Base-by-base conservation (phyloP, 2,329 filamentous ascomycete species). In the Talaromyces atroroseus region DNA sequence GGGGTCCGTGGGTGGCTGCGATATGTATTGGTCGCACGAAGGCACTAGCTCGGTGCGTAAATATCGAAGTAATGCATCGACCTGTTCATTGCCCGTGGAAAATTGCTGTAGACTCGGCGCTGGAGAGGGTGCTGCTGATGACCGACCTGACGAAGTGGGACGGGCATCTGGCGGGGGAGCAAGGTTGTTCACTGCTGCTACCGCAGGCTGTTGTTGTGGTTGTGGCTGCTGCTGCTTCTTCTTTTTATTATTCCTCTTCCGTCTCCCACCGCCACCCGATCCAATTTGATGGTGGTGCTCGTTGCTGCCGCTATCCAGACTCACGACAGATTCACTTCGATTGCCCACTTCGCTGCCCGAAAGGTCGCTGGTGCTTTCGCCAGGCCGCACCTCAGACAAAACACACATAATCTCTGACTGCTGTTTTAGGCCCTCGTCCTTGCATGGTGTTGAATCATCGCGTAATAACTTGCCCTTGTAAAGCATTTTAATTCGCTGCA, bases 401-500 rank as follows among this genome's bases (percentile, higher is more conserved):
- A 78, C 75, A 52, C 73, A 76, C 54, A 76, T 63, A 49, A 79
- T 69, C 61, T 77, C 73, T 3, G 75, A 78, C 51, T 78, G 71
- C 59, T 79, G 76, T 60, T 78, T 78, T 36, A 79, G 65, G 16
- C 75, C 73, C 57, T 77, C 75, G 36, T 69, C 63, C 58, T 71
- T 73, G 56, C 76, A 74, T 10, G 72, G 63, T 42, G 61, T 60
- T 5, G 61, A 54, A 61, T 79, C 71, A 58, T 77, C 66, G 53
- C 73, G 74, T 49, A 79, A 63, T 36, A 76, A 59, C 29, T 70
- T 72, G 24, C 75, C 75, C 64, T 78, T 79, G 65, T 79, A 79
- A 4, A 79, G 65, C 36, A 79, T 59, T 54, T 71, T 72, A 57
- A 79, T 66, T 23, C 70, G 68, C 40, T 70, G 63, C 14, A 70